These are phyloP conservation scores for Pholiota molesta DNA, from an alignment of 768 basidiomycete genomes.

Conservation along the genomic window DNA sequence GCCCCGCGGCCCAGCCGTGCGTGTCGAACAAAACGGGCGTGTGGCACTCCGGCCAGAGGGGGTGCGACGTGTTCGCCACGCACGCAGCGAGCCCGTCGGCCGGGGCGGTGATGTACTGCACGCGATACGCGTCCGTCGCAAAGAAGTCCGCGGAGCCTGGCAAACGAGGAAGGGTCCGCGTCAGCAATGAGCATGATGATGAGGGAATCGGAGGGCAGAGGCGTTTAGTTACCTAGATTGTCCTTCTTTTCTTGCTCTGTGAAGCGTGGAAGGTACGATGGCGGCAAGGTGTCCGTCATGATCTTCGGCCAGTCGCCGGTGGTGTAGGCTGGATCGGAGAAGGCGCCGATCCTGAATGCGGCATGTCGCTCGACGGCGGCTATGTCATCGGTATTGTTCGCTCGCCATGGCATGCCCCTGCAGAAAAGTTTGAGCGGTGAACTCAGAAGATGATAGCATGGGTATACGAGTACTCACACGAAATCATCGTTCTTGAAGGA, in stretches of 20 bases:
- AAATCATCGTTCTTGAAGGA: conserved; percentile 57
- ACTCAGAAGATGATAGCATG: background rate
- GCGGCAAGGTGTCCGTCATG: conserved; percentile 50
- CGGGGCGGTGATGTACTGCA: conserved; percentile 44
- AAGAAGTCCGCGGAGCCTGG: conserved; percentile 55
- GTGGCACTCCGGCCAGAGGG: conserved; percentile 56
- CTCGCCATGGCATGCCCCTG: conserved; percentile 50
- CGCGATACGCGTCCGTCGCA: conserved; percentile 52
- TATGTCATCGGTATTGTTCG: conserved; percentile 45
- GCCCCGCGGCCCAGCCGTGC: conserved; percentile 50
- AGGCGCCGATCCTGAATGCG: conserved; percentile 52
- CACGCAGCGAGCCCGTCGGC: conserved; percentile 47
- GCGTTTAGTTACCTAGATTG: conserved; percentile 35
- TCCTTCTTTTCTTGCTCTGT: conserved; percentile 47
- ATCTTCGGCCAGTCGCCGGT: conserved; percentile 56
- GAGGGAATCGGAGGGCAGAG: background rate
- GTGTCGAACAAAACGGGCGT: conserved; percentile 41
- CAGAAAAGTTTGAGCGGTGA: background rate
- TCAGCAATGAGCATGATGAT: background rate
- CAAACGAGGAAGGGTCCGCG: background rate
- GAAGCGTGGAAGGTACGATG: conserved; percentile 49
- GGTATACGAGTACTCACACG: conserved; percentile 31
- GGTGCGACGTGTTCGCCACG: conserved; percentile 43
- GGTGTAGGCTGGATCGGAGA: conserved; percentile 52
- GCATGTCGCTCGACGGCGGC: conserved; percentile 51